Percentiles rank a stretch among this genome's conserved stretches.
These are phyloP conservation scores for Eragrostis curvula DNA, from an alignment of 176 grass and related monocot species.

Conservation along the genomic window DNA sequence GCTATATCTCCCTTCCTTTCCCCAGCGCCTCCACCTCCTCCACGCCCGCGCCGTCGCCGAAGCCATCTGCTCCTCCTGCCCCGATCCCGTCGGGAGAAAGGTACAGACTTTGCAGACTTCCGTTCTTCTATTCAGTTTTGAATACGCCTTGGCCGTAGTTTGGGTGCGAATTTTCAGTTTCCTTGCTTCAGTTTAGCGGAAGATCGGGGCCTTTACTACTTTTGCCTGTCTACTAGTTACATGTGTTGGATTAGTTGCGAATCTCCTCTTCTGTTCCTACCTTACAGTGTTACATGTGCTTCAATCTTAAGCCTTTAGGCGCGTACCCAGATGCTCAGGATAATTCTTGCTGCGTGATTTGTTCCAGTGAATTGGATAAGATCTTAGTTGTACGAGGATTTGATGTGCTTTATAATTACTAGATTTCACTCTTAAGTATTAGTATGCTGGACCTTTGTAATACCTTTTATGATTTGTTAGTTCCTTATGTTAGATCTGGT, in stretches of 20 bases:
- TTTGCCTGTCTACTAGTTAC: neutral
- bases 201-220: neutral
- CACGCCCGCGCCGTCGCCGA: neutral
- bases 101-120: neutral
- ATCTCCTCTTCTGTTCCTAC: neutral
- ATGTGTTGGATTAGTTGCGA: neutral
- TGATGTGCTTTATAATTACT: neutral
- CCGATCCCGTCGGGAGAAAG: slow-evolving; percentile 18
- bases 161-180: neutral
- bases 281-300: neutral
- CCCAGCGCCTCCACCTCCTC: neutral
- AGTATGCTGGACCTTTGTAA: neutral
- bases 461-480: neutral
- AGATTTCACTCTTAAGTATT: neutral
- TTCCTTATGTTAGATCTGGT: slow-evolving; percentile 3
- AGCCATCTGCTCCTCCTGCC: neutral
- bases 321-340: neutral
- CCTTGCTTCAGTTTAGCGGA: neutral
- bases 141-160: neutral
- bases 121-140: neutral
- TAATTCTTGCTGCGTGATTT: too few species aligned
- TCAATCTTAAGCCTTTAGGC: neutral
- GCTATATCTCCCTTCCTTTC: neutral
- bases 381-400: neutral
- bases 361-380: neutral